A percentile compares a stretch with the other conserved stretches of the same genome.
phyloP scores from a whole-genome alignment of 2,329 filamentous ascomycete genomes.

The Aspergillus proliferans region DNA sequence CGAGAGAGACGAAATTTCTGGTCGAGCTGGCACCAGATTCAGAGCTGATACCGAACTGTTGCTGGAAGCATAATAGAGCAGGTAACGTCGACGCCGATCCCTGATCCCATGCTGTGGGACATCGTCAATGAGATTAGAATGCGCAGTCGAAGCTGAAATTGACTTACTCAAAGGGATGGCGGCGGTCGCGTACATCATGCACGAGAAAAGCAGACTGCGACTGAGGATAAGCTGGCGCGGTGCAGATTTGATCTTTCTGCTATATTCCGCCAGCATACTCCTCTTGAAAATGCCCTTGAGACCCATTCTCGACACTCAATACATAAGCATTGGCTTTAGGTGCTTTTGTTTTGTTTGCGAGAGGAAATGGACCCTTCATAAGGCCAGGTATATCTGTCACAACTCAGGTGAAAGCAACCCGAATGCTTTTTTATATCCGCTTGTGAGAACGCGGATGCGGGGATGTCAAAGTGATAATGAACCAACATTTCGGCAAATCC shows the following conservation, averaged over 20 bases:
- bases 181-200: conserved; percentile 5
- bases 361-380: no score
- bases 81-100: conserved; percentile 26
- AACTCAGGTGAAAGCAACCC: no score
- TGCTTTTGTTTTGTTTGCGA: no score
- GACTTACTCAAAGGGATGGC: conserved; percentile 15
- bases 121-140: background rate
- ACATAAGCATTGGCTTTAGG: background rate
- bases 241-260: conserved; percentile 7
- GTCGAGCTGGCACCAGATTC: conserved; percentile 20
- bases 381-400: no score
- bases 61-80: conserved; percentile 30
- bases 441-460: no score
- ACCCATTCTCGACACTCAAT: background rate
- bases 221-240: conserved; percentile 8
- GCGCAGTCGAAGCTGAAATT: background rate
- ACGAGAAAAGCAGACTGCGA: conserved; percentile 3
- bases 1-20: conserved; percentile 34
- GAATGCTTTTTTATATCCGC: no score
- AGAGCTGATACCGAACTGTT: conserved; percentile 29
- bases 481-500: no score
- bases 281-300: background rate
- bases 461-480: no score
- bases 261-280: conserved; percentile 1
- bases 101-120: conserved; percentile 27